Percentiles rank a stretch among this genome's conserved stretches.
Conservation (phyloP, 2,329 filamentous ascomycete genomes). For the Penicillium decumbens region DNA sequence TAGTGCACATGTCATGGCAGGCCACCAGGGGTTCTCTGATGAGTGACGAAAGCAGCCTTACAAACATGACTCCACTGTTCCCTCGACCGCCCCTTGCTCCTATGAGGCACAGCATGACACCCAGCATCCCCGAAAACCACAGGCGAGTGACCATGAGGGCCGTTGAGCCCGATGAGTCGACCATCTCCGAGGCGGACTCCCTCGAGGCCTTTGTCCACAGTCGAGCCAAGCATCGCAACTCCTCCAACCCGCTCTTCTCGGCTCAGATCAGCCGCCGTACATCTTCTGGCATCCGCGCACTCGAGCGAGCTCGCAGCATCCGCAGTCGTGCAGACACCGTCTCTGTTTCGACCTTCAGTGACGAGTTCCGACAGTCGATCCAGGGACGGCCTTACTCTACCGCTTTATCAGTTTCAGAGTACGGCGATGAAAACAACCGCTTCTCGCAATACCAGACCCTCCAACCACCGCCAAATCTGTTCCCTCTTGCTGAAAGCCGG, state of each 20-base stretch:
- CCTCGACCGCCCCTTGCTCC: slow-evolving; percentile 32
- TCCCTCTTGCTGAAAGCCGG: slow-evolving; percentile 17
- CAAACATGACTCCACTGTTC: slow-evolving; percentile 35
- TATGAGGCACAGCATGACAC: slow-evolving; percentile 26
- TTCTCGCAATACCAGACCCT: slow-evolving; percentile 30
- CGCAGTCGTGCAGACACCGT: slow-evolving; percentile 36
- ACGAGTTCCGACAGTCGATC: slow-evolving; percentile 30
- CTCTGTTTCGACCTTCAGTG: slow-evolving; percentile 30
- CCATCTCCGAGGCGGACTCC: slow-evolving; percentile 35
- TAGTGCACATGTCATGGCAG: slow-evolving; percentile 38
- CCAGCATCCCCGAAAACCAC: slow-evolving; percentile 24
- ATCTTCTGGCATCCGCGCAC: slow-evolving; percentile 32
- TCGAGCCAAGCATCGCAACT: slow-evolving; percentile 37
- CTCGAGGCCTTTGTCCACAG: slow-evolving; percentile 39
- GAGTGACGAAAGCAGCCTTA: slow-evolving; percentile 34
- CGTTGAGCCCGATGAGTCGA: slow-evolving; percentile 29
- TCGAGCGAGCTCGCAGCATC: slow-evolving; percentile 34
- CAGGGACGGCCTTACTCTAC: slow-evolving; percentile 33
- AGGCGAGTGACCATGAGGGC: slow-evolving; percentile 31
- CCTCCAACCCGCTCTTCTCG: slow-evolving; percentile 37
- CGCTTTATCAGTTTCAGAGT: slow-evolving; percentile 34
- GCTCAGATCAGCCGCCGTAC: slow-evolving; percentile 32
- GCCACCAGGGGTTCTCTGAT: slow-evolving; percentile 33
- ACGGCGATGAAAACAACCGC: slow-evolving; percentile 32
- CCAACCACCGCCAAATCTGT: slow-evolving; percentile 24